phyloP scores from a whole-genome alignment of 768 basidiomycete genomes.

The Scleroderma bovista region DNA sequence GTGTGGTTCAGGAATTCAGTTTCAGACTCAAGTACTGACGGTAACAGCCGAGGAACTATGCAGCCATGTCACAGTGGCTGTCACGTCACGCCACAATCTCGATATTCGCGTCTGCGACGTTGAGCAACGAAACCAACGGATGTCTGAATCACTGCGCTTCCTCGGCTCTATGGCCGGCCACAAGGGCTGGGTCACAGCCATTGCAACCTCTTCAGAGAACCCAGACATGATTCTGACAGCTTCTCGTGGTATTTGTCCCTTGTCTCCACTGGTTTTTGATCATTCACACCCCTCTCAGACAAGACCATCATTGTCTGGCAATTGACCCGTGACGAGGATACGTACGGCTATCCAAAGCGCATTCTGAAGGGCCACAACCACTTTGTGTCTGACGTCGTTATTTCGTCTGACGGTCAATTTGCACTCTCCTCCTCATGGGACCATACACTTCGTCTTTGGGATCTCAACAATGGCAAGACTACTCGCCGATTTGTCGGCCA shows the following conservation, averaged over 20 bases:
- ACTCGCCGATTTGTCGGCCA: slow-evolving; percentile 98
- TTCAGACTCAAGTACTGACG: slow-evolving; percentile 6
- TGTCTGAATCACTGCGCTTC: slow-evolving; percentile 85
- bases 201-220: slow-evolving; percentile 97
- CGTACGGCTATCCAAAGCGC: slow-evolving; percentile 95
- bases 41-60: slow-evolving; percentile 45
- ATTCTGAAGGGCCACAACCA: slow-evolving; percentile 99
- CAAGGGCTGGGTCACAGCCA: slow-evolving; percentile 97
- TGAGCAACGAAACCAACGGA: slow-evolving; percentile 31
- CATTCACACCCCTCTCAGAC: slow-evolving; percentile 50
- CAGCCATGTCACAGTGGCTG: slow-evolving; percentile 64
- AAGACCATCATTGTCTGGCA: slow-evolving; percentile 99
- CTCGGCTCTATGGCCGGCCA: slow-evolving; percentile 90
- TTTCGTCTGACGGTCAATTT: slow-evolving; percentile 99
- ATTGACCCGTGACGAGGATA: slow-evolving; percentile 86
- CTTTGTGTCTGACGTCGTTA: slow-evolving; percentile 98
- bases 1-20: too few species aligned
- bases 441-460: slow-evolving; percentile 99
- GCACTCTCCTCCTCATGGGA: slow-evolving; percentile 99
- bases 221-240: slow-evolving; percentile 99
- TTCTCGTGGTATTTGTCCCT: slow-evolving; percentile 71
- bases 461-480: slow-evolving; percentile 94
- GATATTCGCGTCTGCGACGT: slow-evolving; percentile 16
- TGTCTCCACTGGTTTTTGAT: neutral
- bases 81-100: slow-evolving; percentile 36